Conservation (phyloP, 768 basidiomycete species). For the Clitopilus passeckerianus region DNA sequence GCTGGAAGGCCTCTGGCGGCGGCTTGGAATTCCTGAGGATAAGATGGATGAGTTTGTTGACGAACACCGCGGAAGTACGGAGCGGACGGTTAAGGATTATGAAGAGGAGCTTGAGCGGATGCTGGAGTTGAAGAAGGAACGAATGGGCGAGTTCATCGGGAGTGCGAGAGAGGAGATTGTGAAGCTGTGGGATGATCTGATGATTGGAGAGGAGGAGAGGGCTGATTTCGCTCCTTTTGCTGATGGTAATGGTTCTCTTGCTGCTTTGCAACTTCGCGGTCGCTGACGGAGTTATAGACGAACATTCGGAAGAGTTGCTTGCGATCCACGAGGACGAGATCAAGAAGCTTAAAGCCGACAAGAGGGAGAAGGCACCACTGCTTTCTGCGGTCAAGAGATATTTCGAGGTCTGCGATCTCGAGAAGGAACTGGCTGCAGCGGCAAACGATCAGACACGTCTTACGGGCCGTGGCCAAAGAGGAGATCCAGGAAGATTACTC, state of each 20-base stretch:
- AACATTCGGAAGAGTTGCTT: constrained; percentile 86
- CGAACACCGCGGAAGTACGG: constrained; percentile 74
- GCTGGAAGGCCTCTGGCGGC: constrained; percentile 84
- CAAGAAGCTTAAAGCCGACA: constrained; percentile 74
- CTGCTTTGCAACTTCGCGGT: constrained; percentile 1
- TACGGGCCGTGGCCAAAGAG: constrained; percentile 64
- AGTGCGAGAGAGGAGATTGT: constrained; percentile 81
- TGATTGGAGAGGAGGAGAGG: constrained; percentile 80
- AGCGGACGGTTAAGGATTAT: constrained; percentile 74
- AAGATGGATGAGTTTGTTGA: constrained; percentile 95
- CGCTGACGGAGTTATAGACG: constrained; percentile 41
- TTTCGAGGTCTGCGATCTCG: constrained; percentile 85
- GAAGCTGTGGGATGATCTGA: constrained; percentile 79
- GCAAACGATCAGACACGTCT: constrained; percentile 80
- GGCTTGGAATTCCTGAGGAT: constrained; percentile 73
- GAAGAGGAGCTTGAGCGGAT: constrained; percentile 88
- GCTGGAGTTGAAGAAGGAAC: constrained; percentile 81
- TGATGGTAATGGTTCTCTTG: constrained; percentile 54
- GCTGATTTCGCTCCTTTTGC: constrained; percentile 76
- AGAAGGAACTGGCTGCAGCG: constrained; percentile 79
- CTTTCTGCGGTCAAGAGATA: constrained; percentile 80
- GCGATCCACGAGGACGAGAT: constrained; percentile 85
- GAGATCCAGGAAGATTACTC: constrained; percentile 77
- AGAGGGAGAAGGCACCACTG: constrained; percentile 71
- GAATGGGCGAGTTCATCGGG: constrained; percentile 79